A percentile compares a stretch with the other conserved stretches of the same genome.
Conservation (phyloP, 768 basidiomycete genomes). For the Leccinum obscurum region DNA sequence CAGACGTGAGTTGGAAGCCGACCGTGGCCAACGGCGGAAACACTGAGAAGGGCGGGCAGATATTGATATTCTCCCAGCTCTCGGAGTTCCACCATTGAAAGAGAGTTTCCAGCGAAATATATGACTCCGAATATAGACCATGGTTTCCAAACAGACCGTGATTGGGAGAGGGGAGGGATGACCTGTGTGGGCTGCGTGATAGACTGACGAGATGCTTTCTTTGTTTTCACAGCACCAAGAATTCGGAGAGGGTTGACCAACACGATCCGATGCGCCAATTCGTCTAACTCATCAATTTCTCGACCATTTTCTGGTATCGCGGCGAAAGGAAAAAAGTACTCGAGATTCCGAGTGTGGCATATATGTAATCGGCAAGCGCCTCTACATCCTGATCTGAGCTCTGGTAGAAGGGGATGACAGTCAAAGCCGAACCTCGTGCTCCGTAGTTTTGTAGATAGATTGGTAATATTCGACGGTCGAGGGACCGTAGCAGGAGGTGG, state of each 20-base stretch:
- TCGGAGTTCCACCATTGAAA: no score
- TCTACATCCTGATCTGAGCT: slow-evolving; percentile 80
- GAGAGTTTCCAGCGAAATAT: no score
- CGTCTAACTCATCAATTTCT: slow-evolving; percentile 96
- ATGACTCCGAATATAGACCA: no score
- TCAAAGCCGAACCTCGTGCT: slow-evolving; percentile 94
- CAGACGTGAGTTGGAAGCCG: no score
- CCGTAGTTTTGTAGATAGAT: slow-evolving; percentile 93
- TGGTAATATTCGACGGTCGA: slow-evolving; percentile 98
- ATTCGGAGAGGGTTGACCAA: no score
- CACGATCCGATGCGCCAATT: slow-evolving; percentile 99
- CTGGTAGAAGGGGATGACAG: slow-evolving; percentile 99
- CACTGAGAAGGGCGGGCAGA: no score
- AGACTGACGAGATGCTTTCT: no score
- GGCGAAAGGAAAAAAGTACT: slow-evolving; percentile 98
- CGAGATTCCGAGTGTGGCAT: slow-evolving; percentile 91
- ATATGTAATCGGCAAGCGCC: slow-evolving; percentile 95
- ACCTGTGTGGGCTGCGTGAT: no score
- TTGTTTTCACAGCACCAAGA: slow-evolving; percentile 26
- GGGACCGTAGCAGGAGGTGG: slow-evolving; percentile 96
- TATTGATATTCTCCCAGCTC: no score
- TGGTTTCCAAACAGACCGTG: no score
- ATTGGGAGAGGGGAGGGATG: no score
- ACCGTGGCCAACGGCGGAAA: no score
- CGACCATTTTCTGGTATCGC: slow-evolving; percentile 98